These are phyloP conservation scores for Podaxis sp. DNA, from an alignment of 768 basidiomycete genomes.

Conservation along the genomic window DNA sequence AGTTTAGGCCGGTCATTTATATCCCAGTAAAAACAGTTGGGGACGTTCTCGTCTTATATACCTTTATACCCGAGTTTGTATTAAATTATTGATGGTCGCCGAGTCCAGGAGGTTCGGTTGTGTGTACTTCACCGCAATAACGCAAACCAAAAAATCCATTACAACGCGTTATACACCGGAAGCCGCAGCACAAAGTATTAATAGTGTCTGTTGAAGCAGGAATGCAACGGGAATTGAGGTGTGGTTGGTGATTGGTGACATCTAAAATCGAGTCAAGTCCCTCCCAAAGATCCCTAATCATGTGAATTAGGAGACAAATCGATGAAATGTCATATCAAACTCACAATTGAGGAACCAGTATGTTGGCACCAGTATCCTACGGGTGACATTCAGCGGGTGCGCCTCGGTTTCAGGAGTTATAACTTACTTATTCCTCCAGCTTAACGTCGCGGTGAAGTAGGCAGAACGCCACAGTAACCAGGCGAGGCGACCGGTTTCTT, in stretches of 20 bases:
- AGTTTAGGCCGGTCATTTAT: neutral
- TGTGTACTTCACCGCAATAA: neutral
- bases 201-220: neutral
- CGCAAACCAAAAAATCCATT: neutral
- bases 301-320: slow-evolving; percentile 5
- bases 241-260: slow-evolving; percentile 8
- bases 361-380: slow-evolving; percentile 60
- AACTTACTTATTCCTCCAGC: slow-evolving; percentile 61
- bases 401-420: neutral
- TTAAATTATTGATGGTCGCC: neutral
- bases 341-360: slow-evolving; percentile 74
- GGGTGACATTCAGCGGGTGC: slow-evolving; percentile 2
- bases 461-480: slow-evolving; percentile 82
- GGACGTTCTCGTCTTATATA: neutral
- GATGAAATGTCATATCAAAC: slow-evolving; percentile 19
- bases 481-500: slow-evolving; percentile 63
- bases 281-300: slow-evolving; percentile 68
- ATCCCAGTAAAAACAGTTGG: neutral
- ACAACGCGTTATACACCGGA: neutral
- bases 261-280: slow-evolving; percentile 65
- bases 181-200: slow-evolving; percentile 4
- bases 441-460: slow-evolving; percentile 76
- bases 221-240: slow-evolving; percentile 11
- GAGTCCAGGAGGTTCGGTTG: neutral
- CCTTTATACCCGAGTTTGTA: neutral